Base-by-base conservation (phyloP, 192 early-diverging fungal species). In the Linnemannia elongata region DNA sequence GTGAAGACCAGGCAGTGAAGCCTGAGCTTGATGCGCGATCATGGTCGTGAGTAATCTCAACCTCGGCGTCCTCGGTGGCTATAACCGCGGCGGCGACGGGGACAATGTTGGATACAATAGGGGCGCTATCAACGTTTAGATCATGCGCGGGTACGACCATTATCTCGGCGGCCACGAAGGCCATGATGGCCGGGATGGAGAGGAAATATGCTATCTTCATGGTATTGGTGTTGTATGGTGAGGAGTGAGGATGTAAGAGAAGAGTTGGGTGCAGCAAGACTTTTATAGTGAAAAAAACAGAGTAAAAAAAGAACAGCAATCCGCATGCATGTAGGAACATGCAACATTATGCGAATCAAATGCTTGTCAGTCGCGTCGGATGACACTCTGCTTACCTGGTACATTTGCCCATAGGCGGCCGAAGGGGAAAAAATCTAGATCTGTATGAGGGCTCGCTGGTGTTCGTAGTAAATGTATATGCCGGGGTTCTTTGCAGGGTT, bases 1-100 rank as follows among this genome's bases (percentile, higher is more conserved):
- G 79, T 22, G 75, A 80, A 20, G 84, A 73, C 84, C 79, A 87
- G 52, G 76, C 79, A 36, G 57, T 87, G 35, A 81, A 87, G 22
- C 39, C n/a, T 20, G 41, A 63, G 36, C 36, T 33, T 22, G 47
- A 24, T 10, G 27, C 24, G 49, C 38, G 39, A 35, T 24, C 74
- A 57, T 17, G 7, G 44, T 35, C 18, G 30, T 77, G 22, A 27
- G 1, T 20, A 42, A 42, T 38, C 5, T 47, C 45, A 22, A 39
- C 74, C 35, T 54, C 5, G 47, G 42, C 77, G 33, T 60, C 30
- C 22, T 45, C 45, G 13, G 33, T 6, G 20, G 27, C 2, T 27
- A 20, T 63, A 22, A 6, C 10, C 15, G 69, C 60, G 24, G 17
- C n/a, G 5, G 27, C 12, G 18, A n/a, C 52, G 74, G 42, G 8